Evolutionary conservation across 768 basidiomycete species (phyloP).

Genomic region (Tulasnella sp.): DNA sequence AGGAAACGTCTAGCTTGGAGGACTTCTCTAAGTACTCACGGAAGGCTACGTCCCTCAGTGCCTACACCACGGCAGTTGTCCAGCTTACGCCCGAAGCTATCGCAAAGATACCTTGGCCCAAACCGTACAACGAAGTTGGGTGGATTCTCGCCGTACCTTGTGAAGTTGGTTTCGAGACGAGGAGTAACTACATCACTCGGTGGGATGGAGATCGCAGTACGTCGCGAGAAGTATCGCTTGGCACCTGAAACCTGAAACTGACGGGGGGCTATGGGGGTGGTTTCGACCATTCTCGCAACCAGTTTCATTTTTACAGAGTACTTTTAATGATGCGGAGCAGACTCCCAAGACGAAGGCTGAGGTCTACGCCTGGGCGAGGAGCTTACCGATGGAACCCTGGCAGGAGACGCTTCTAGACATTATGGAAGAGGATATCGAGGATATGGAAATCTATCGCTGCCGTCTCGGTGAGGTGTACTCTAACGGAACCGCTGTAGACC

Average conservation of each 20-base stretch:
- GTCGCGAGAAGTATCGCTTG: background rate
- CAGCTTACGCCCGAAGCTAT: background rate
- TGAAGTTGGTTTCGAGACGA: background rate
- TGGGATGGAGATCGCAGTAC: background rate
- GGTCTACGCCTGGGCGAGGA: background rate
- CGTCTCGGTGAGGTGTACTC: background rate
- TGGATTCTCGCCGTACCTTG: background rate
- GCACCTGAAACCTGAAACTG: background rate
- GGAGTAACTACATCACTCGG: background rate
- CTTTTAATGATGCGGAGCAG: background rate
- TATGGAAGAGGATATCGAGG: background rate
- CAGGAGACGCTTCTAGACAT: background rate
- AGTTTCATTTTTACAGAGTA: background rate
- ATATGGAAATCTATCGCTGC: background rate
- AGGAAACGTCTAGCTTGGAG: background rate
- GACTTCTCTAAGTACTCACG: background rate
- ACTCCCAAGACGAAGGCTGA: background rate
- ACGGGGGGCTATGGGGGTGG: background rate
- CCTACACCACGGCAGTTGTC: background rate
- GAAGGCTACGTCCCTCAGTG: background rate
- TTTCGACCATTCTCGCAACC: background rate
- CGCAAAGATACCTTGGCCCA: background rate
- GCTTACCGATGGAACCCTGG: background rate
- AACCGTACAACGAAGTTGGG: background rate
- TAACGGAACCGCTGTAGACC: no score